Evolutionary conservation across 305 asterid species (phyloP).

Genomic region (Fraxinus ornus): DNA sequence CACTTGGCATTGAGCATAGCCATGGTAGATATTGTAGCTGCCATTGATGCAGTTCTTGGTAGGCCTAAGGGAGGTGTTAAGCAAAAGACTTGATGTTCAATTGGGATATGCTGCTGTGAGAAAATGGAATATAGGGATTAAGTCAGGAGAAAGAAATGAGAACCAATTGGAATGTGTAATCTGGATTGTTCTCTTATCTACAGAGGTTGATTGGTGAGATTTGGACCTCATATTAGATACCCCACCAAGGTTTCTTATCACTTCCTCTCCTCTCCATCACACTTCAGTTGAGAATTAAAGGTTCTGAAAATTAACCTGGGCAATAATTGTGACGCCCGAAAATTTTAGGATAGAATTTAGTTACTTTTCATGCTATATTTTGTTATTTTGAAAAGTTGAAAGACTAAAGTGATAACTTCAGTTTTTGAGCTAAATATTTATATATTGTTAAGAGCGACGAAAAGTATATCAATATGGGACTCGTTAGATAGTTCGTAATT

Average conservation of each 20-base stretch:
- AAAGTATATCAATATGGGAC: too few species aligned
- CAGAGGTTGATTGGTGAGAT: conserved; percentile 33
- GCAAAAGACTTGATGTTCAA: background rate
- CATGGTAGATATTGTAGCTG: conserved; percentile 74
- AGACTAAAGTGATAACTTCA: too few species aligned
- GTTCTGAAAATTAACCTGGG: background rate
- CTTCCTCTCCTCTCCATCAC: background rate
- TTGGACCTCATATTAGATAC: conserved; percentile 33
- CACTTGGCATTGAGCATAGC: conserved; percentile 61
- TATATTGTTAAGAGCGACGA: too few species aligned
- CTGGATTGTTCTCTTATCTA: conserved; percentile 43
- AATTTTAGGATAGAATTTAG: too few species aligned
- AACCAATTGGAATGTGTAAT: conserved; percentile 28
- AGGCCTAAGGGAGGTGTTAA: background rate
- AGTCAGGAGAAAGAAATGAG: background rate
- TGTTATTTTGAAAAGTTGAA: too few species aligned
- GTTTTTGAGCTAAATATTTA: too few species aligned
- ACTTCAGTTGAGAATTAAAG: background rate
- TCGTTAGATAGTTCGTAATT: too few species aligned
- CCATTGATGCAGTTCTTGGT: conserved; percentile 38
- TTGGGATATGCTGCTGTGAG: conserved; percentile 9
- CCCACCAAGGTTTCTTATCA: conserved; percentile 42
- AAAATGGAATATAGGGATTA: conserved; percentile 18
- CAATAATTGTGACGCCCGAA: too few species aligned
- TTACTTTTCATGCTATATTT: too few species aligned